These are phyloP conservation scores for Lindgomyces ingoldianus DNA, from an alignment of 495 filamentous ascomycete species.

Conservation along the genomic window DNA sequence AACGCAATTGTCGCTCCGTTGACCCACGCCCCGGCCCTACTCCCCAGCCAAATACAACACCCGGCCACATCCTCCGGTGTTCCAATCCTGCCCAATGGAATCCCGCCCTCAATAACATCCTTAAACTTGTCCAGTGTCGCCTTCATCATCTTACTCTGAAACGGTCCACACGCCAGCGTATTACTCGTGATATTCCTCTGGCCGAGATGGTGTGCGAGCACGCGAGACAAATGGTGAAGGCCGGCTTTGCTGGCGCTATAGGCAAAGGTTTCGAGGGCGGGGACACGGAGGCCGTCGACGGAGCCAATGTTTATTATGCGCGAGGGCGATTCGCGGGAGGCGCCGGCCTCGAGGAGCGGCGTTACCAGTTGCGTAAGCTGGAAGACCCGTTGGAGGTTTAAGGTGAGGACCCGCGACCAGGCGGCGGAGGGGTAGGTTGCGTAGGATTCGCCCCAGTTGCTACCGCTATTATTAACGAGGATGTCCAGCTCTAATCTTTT, in stretches of 20 bases:
- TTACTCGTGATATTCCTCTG: constrained; percentile 72
- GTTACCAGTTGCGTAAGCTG: constrained; percentile 73
- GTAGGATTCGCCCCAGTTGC: constrained; percentile 68
- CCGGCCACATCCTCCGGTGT: constrained; percentile 72
- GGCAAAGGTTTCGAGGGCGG: constrained; percentile 71
- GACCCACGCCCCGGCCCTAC: constrained; percentile 69
- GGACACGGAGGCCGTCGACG: constrained; percentile 67
- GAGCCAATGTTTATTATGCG: constrained; percentile 77
- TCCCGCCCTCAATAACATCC: constrained; percentile 61
- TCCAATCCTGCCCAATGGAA: constrained; percentile 74
- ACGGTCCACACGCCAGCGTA: constrained; percentile 75
- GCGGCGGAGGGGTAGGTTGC: constrained; percentile 68
- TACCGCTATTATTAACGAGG: constrained; percentile 79
- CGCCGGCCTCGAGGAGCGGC: constrained; percentile 64
- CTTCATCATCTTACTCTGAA: constrained; percentile 83
- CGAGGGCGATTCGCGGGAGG: constrained; percentile 53
- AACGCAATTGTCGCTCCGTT: constrained; percentile 75
- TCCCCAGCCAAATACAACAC: constrained; percentile 71
- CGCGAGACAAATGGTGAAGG: constrained; percentile 69
- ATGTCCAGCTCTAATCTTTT: constrained; percentile 62
- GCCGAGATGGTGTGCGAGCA: constrained; percentile 70
- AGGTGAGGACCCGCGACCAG: constrained; percentile 71
- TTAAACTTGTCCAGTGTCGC: constrained; percentile 63
- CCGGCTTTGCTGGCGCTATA: constrained; percentile 77
- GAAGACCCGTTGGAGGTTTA: constrained; percentile 80